Evolutionary conservation across 2,329 filamentous ascomycete species (phyloP).

Genomic region (Trichoderma sp.): DNA sequence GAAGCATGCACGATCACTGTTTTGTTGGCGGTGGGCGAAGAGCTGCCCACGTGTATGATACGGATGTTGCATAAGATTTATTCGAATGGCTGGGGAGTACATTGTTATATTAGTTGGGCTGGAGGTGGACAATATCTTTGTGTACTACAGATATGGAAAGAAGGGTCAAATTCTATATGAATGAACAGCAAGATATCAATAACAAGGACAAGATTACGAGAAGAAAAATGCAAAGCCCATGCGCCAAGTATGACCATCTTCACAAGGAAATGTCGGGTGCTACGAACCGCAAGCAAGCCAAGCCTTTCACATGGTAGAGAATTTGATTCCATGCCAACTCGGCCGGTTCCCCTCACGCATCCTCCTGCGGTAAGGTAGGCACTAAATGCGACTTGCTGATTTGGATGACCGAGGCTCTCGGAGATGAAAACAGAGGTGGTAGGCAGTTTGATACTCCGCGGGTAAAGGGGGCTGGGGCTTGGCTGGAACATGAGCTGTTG

Average conservation of each 20-base stretch:
- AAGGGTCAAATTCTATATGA: too few species aligned
- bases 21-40: not conserved
- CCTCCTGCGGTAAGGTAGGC: not conserved
- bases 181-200: not conserved
- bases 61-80: not conserved
- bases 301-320: conserved; percentile 20
- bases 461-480: not conserved
- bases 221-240: not conserved
- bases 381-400: not conserved
- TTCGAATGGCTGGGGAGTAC: not conserved
- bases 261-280: not conserved
- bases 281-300: not conserved
- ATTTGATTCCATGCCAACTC: not conserved
- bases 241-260: not conserved
- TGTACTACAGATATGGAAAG: not conserved
- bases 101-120: not conserved
- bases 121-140: not conserved
- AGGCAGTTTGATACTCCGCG: not conserved
- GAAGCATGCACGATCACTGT: not conserved
- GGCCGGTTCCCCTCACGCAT: conserved; percentile 3
- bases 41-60: not conserved
- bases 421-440: not conserved
- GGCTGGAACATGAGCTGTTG: not conserved
- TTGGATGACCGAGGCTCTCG: conserved; percentile 7
- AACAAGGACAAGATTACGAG: not conserved